Evolutionary conservation across 139 green algal genomes (phyloP).

Genomic region (Chlamydomonas sp.): DNA sequence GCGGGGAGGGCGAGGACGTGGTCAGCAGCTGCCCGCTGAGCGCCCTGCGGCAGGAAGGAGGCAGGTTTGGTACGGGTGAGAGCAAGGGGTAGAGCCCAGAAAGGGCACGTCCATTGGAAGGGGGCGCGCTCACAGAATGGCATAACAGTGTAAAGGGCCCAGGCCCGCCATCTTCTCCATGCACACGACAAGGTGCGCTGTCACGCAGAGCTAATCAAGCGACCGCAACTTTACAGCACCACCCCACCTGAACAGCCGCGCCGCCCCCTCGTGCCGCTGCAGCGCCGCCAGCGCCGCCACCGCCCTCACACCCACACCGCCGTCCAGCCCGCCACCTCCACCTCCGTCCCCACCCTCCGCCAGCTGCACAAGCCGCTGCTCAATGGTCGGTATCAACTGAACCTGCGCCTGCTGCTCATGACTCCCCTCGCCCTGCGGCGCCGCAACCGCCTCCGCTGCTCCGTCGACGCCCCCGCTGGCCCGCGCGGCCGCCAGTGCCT

Average conservation of each 20-base stretch:
- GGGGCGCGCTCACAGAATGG: too few relatives aligned
- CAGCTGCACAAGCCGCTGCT: too few relatives aligned
- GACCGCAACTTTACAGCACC: neutral
- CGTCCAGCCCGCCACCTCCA: neutral
- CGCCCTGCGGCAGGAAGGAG: too few relatives aligned
- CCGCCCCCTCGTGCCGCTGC: neutral
- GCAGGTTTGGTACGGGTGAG: too few relatives aligned
- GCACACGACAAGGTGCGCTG: too few relatives aligned
- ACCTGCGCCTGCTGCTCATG: neutral
- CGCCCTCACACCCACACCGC: neutral
- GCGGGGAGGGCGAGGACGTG: too few relatives aligned
- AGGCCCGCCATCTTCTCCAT: too few relatives aligned
- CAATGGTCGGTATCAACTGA: neutral
- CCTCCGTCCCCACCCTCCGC: neutral
- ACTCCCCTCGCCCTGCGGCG: neutral
- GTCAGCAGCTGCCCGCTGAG: too few relatives aligned
- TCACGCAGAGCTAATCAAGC: too few relatives aligned
- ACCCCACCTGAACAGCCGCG: slow-evolving; percentile 9
- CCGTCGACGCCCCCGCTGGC: neutral
- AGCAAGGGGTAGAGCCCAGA: too few relatives aligned
- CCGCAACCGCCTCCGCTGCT: neutral
- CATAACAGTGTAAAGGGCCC: too few relatives aligned
- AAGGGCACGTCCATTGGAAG: too few relatives aligned
- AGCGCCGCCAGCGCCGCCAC: slow-evolving; percentile 2
- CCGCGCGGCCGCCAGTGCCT: neutral